Base-by-base conservation (phyloP, 2,329 filamentous ascomycete genomes). In the Xylaria sp. region DNA sequence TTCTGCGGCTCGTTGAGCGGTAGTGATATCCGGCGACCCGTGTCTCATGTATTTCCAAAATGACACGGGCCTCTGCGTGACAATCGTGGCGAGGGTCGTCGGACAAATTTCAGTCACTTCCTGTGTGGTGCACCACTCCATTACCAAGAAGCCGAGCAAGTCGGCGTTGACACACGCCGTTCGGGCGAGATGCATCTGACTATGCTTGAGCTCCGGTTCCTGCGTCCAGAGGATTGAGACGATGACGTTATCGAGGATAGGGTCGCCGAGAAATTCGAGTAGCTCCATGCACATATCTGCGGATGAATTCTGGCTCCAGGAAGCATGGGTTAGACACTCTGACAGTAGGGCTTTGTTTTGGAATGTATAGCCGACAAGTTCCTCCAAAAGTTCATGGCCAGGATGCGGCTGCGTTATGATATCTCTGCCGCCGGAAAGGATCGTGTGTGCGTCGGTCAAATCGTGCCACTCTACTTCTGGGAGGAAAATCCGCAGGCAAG, bases 241-340 rank as follows among this genome's bases (percentile, higher is more conserved):
- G 55, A 97, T 82, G 62, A 97, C 82, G 72, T 89, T 86, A 78
- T 98, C 95, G 0, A 98, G 86, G 2, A 97, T 83, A 0, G 93
- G 87, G 72, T 98, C 95, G 0, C 95, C 95, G 0, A 97, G 81
- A 73, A 96, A 97, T 75, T 97, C 95, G 0, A 97, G 85, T 0
- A 94, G 87, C 71, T 97, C 92, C 13, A 88, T 84, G 25, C 79
- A 83, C 2, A 82, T 82, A 10, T 67, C 73, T 2, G 63, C 51
- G 1, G 69, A 66, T 15, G 66, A 82, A 57, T 83, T 84, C 5
- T 77, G 63, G 49, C 76, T 78, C 72, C 76, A 83, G 0, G 92
- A 94, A 0, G 88, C 82, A 74, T 97, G 94, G 0, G 94, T 97
- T 56, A 95, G 82, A 2, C 94, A 92, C 79, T 97, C 92, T 0